Conservation (phyloP, 371 early-diverging fungal species). For the Basidiobolus heterosporus region DNA sequence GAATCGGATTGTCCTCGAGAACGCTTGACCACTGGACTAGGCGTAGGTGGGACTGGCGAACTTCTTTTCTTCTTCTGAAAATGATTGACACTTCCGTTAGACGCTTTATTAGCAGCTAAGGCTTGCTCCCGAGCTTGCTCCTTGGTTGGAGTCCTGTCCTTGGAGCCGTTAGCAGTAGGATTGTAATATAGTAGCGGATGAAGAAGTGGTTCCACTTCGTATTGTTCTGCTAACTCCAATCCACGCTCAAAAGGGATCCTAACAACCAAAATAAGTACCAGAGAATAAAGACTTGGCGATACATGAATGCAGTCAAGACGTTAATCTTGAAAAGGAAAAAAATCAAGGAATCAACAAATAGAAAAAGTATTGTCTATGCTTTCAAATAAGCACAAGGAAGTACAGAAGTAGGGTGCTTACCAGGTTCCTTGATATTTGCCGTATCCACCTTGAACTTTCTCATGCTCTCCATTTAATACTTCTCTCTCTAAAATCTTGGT, state of each 20-base stretch:
- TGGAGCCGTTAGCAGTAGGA: conserved; percentile 12
- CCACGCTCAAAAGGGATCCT: conserved; percentile 71
- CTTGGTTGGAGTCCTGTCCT: conserved; percentile 6
- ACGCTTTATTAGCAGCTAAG: no score
- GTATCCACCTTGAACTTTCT: conserved; percentile 95
- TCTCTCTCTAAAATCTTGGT: conserved; percentile 86
- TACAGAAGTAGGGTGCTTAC: conserved; percentile 15
- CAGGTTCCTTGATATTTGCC: conserved; percentile 94
- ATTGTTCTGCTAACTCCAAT: conserved; percentile 49
- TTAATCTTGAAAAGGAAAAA: not conserved
- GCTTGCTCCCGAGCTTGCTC: conserved; percentile 3
- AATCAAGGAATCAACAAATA: not conserved
- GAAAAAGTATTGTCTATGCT: not conserved
- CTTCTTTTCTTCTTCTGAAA: no score
- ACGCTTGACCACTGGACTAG: no score
- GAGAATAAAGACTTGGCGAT: no score
- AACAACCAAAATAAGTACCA: no score
- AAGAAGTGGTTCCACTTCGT: conserved; percentile 37
- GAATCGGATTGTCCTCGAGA: no score
- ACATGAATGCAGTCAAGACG: not conserved
- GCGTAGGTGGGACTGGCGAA: no score
- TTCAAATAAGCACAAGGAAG: not conserved
- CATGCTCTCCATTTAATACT: conserved; percentile 65
- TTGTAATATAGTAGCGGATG: conserved; percentile 48
- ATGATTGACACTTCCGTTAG: no score